phyloP scores from a whole-genome alignment of 192 early-diverging fungal genomes.

The Backusella mclennaniae region DNA sequence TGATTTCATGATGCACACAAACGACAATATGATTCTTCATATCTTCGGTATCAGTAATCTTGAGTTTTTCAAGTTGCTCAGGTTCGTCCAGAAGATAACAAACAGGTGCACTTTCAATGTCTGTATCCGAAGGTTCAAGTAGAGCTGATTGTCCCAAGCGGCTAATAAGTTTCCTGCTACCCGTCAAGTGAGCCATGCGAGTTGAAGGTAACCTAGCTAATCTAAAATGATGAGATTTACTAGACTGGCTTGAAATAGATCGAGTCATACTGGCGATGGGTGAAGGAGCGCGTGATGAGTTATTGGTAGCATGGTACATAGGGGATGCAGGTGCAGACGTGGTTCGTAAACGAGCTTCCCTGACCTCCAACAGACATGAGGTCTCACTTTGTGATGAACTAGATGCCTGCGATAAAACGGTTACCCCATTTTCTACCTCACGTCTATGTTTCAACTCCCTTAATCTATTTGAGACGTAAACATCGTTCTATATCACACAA shows the following conservation, averaged over 20 bases:
- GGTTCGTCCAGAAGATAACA: slow-evolving; percentile 27
- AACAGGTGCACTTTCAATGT: background rate
- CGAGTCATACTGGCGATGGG: background rate
- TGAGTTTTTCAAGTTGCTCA: slow-evolving; percentile 16
- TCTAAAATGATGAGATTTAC: slow-evolving; percentile 8
- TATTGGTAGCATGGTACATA: background rate
- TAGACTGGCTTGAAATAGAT: background rate
- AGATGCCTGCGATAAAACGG: background rate
- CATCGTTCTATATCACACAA: background rate
- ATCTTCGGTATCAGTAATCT: slow-evolving; percentile 17
- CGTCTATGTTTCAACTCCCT: background rate
- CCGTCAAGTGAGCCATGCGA: slow-evolving; percentile 21
- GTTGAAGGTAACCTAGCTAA: slow-evolving; percentile 15
- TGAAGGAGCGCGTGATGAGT: background rate
- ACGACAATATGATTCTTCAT: slow-evolving; percentile 43
- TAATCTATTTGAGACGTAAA: background rate
- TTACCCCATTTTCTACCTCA: background rate
- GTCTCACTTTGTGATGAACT: background rate
- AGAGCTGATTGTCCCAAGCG: background rate
- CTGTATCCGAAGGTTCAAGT: slow-evolving; percentile 5
- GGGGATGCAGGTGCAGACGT: background rate
- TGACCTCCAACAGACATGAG: background rate
- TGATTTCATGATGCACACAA: slow-evolving; percentile 39
- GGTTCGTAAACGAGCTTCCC: background rate
- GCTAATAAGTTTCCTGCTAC: slow-evolving; percentile 23